These are phyloP conservation scores for Priceomyces medius DNA, from an alignment of 805 yeast genomes.

Conservation along the genomic window DNA sequence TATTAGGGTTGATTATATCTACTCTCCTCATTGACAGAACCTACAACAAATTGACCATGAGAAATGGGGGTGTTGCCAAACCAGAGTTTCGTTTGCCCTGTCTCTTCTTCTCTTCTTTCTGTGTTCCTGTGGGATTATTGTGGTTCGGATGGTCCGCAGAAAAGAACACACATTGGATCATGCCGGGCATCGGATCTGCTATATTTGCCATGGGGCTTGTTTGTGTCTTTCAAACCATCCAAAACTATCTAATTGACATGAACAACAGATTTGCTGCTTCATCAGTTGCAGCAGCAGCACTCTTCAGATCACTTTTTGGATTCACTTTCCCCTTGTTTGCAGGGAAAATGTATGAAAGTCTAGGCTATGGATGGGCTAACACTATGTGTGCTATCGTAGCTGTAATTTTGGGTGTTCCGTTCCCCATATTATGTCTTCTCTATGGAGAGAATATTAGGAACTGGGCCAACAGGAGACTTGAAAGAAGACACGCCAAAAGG, in stretches of 20 bases:
- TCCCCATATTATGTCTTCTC: constrained; percentile 34
- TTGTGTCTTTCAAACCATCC: constrained; percentile 38
- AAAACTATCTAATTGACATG: constrained; percentile 40
- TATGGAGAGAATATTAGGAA: constrained; percentile 36
- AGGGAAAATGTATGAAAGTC: constrained; percentile 29
- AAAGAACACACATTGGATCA: constrained; percentile 35
- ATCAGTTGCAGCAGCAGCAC: constrained; percentile 43
- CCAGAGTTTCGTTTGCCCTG: constrained; percentile 41
- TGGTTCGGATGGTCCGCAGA: constrained; percentile 44
- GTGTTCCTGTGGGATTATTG: constrained; percentile 36
- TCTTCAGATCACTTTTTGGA: constrained; percentile 39
- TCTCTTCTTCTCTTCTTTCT: constrained; percentile 29
- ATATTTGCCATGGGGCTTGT: constrained; percentile 38
- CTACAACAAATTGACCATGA: constrained; percentile 22
- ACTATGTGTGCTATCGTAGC: constrained; percentile 38
- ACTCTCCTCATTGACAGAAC: constrained; percentile 25
- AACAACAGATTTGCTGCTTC: constrained; percentile 36
- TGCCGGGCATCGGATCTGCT: constrained; percentile 37
- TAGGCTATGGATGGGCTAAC: constrained; percentile 43
- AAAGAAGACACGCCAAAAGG: constrained; percentile 20
- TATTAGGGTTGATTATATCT: constrained; percentile 32
- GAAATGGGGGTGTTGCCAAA: constrained; percentile 32
- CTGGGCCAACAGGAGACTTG: constrained; percentile 33
- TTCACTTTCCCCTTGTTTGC: constrained; percentile 40
- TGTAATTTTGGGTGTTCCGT: constrained; percentile 35